phyloP scores from a whole-genome alignment of 2,329 filamentous ascomycete genomes.

The Diaporthe sp. region DNA sequence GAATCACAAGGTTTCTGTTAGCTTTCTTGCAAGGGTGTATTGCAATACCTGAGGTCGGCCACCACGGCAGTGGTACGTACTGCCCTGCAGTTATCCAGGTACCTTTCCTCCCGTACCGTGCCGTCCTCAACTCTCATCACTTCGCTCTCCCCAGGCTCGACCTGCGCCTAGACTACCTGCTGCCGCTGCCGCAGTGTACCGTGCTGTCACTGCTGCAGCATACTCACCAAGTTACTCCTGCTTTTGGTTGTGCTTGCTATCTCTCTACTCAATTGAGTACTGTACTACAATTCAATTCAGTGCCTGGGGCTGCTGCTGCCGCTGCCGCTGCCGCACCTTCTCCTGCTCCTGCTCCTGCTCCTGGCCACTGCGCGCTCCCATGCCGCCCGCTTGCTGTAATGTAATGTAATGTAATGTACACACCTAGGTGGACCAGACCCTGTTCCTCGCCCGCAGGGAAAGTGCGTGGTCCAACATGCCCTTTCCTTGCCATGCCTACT shows the following conservation, averaged over 20 bases:
- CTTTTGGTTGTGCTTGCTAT: neutral
- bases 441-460: constrained; percentile 32
- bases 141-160: neutral
- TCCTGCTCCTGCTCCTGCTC: neutral
- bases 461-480: constrained; percentile 17
- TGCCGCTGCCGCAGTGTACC: constrained; percentile 1
- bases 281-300: neutral
- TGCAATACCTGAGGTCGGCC: constrained; percentile 17
- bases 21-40: constrained; percentile 33
- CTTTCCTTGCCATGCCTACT: constrained; percentile 25
- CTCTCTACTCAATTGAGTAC: neutral
- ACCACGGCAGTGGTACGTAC: constrained; percentile 6
- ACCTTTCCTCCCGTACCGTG: neutral
- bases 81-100: neutral
- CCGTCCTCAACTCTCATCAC: neutral
- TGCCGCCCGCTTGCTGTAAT: neutral
- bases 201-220: neutral
- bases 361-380: neutral
- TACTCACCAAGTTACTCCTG: neutral
- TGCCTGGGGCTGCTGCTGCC: constrained; percentile 5
- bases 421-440: constrained; percentile 20
- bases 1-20: constrained; percentile 35
- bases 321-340: constrained; percentile 7
- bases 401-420: constrained; percentile 24
- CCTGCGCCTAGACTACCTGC: neutral